Evolutionary conservation across 2,329 filamentous ascomycete species (phyloP).

Genomic region (Cordyceps fumosorosea): DNA sequence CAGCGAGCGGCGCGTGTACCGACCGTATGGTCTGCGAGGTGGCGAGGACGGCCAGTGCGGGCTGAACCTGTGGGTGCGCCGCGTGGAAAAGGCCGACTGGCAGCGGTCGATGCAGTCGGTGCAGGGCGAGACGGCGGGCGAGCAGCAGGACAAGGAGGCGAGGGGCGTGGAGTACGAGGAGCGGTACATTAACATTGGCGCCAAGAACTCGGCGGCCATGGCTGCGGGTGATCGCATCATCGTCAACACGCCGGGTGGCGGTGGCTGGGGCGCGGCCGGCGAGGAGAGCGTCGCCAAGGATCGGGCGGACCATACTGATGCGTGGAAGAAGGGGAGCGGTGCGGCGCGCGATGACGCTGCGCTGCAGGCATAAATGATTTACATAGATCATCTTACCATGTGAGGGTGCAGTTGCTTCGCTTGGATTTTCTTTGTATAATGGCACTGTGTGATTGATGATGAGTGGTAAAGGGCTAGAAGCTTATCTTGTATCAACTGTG

Average conservation of each 20-base stretch:
- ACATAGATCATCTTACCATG: neutral
- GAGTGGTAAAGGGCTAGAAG: neutral
- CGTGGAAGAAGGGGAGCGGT: conserved; percentile 51
- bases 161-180: conserved; percentile 45
- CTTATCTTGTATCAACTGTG: no score
- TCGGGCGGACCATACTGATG: conserved; percentile 46
- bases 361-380: conserved; percentile 43
- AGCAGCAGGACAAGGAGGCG: conserved; percentile 21
- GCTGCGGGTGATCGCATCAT: conserved; percentile 71
- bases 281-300: conserved; percentile 45
- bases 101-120: conserved; percentile 37
- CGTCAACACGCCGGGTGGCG: conserved; percentile 70
- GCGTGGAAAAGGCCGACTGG: conserved; percentile 53
- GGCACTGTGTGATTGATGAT: neutral
- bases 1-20: conserved; percentile 69
- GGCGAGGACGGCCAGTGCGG: conserved; percentile 74
- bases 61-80: conserved; percentile 80
- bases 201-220: conserved; percentile 76
- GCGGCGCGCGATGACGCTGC: conserved; percentile 51
- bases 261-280: conserved; percentile 63
- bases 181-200: conserved; percentile 64
- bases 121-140: conserved; percentile 23
- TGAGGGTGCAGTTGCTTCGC: neutral
- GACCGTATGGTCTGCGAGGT: conserved; percentile 73
- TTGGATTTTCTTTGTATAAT: neutral